These are phyloP conservation scores for Chaetomium sp. DNA, from an alignment of 2,329 filamentous ascomycete genomes.

Conservation along the genomic window DNA sequence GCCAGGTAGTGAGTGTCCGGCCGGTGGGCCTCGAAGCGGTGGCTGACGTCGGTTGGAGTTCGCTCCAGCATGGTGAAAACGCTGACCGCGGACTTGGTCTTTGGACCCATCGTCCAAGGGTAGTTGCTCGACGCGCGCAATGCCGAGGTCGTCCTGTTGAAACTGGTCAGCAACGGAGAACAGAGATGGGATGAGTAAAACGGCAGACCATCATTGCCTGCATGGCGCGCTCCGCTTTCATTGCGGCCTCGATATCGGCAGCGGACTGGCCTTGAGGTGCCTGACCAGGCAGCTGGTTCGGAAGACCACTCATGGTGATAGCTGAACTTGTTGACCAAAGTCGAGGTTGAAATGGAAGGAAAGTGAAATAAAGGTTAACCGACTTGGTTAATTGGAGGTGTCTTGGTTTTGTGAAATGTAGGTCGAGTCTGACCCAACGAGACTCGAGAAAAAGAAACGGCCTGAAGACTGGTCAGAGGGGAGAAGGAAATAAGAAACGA, in stretches of 20 bases:
- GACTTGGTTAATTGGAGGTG: background rate
- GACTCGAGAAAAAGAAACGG: background rate
- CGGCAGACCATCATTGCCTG: slow-evolving; percentile 23
- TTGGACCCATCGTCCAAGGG: slow-evolving; percentile 23
- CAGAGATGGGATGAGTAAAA: background rate
- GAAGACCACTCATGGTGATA: background rate
- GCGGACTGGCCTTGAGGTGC: background rate
- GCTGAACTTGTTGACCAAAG: background rate
- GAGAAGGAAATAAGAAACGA: background rate
- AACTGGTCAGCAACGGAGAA: slow-evolving; percentile 12
- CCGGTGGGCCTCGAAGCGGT: background rate
- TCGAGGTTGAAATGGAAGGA: background rate
- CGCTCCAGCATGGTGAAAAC: background rate
- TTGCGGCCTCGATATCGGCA: background rate
- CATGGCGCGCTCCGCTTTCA: background rate
- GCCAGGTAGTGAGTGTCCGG: background rate
- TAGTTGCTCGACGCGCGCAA: slow-evolving; percentile 33
- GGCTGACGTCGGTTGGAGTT: background rate
- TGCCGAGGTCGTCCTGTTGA: slow-evolving; percentile 40
- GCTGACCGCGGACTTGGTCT: background rate
- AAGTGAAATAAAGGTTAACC: background rate
- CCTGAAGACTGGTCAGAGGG: background rate
- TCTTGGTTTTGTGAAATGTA: background rate
- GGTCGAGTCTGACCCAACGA: background rate
- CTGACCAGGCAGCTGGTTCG: background rate